phyloP scores from a whole-genome alignment of 202 grass and related monocot species.

The Carex arenaria region DNA sequence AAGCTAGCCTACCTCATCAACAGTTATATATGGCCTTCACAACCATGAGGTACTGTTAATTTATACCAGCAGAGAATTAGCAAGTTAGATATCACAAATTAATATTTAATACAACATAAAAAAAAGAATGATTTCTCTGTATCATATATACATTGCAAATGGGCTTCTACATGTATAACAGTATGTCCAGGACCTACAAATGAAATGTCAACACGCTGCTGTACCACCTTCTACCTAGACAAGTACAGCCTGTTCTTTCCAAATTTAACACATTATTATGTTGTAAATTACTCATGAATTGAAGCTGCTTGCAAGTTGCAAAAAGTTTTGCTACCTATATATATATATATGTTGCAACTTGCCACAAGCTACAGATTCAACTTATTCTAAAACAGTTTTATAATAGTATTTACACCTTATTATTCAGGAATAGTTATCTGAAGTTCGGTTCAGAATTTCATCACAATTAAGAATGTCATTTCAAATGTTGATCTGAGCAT shows the following conservation, averaged over 20 bases:
- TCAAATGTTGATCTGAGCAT: background rate
- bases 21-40: background rate
- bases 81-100: background rate
- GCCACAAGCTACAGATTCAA: background rate
- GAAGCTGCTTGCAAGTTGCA: conserved; percentile 2
- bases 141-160: background rate
- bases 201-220: background rate
- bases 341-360: background rate
- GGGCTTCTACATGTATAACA: background rate
- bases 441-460: background rate
- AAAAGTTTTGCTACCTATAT: background rate
- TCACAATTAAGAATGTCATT: background rate
- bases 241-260: conserved; percentile 1
- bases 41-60: background rate
- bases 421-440: background rate
- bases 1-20: background rate
- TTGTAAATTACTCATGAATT: background rate
- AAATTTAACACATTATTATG: background rate
- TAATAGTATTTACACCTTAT: background rate
- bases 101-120: background rate
- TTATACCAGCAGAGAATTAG: background rate
- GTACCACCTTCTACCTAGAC: background rate
- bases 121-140: background rate
- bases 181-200: background rate
- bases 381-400: background rate